phyloP scores from a whole-genome alignment of 441 rosid species.

The Brassica balearica region DNA sequence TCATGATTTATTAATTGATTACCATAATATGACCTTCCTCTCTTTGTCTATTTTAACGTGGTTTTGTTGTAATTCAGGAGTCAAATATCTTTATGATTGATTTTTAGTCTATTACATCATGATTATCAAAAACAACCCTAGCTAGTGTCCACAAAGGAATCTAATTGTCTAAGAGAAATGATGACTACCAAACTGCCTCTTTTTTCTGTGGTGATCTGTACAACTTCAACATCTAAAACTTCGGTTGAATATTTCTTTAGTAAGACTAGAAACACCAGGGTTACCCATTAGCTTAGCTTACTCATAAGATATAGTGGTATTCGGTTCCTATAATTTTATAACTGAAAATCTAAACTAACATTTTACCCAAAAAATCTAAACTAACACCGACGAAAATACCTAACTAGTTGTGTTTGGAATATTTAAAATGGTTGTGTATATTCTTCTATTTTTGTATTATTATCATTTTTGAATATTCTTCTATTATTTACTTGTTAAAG shows the following conservation, averaged over 20 bases:
- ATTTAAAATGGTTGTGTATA: slow-evolving; percentile 4
- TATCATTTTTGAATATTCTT: slow-evolving; percentile 15
- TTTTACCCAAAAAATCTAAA: neutral
- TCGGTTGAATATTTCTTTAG: neutral
- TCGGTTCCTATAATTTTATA: neutral
- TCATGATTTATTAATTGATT: neutral
- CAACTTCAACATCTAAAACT: slow-evolving; percentile 11
- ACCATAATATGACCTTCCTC: slow-evolving; percentile 3
- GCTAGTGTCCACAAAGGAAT: slow-evolving; percentile 16
- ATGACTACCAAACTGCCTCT: slow-evolving; percentile 31
- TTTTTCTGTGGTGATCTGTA: slow-evolving; percentile 17
- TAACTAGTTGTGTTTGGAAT: neutral
- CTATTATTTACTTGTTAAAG: slow-evolving; percentile 8
- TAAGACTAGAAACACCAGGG: neutral
- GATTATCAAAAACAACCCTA: slow-evolving; percentile 21
- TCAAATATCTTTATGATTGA: slow-evolving; percentile 23
- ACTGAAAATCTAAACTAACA: too few relatives aligned
- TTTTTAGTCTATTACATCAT: slow-evolving; percentile 28
- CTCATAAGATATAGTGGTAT: neutral
- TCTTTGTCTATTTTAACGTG: slow-evolving; percentile 10
- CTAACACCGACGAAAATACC: neutral
- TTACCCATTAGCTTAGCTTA: neutral
- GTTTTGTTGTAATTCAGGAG: slow-evolving; percentile 27
- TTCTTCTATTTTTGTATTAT: neutral
- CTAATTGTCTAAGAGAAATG: slow-evolving; percentile 21